These are phyloP conservation scores for Tolypocladium amazonense DNA, from an alignment of 2,329 filamentous ascomycete species.

Conservation along the genomic window DNA sequence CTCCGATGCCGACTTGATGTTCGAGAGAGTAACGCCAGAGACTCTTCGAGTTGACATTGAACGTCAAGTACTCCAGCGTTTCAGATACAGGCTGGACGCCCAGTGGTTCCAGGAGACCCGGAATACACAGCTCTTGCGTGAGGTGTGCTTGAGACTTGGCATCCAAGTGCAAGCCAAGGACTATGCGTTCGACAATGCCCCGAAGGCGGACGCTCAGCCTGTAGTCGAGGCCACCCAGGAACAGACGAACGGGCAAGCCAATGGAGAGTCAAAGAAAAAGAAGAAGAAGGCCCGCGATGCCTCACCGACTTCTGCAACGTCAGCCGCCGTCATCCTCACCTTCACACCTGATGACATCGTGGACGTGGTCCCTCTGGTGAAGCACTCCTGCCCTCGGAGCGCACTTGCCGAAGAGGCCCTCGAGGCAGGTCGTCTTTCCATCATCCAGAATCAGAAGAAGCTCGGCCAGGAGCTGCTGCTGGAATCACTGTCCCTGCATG, in stretches of 20 bases:
- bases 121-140: conserved; percentile 76
- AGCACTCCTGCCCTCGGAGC: conserved; percentile 87
- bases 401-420: conserved; percentile 88
- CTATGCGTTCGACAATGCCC: conserved; percentile 22
- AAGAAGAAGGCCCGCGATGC: conserved; percentile 48
- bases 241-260: conserved; percentile 26
- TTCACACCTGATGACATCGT: conserved; percentile 80
- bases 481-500: conserved; percentile 91
- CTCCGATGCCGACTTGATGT: conserved; percentile 69
- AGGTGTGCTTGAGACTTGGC: conserved; percentile 80
- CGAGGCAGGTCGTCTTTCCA: conserved; percentile 91
- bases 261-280: conserved; percentile 46
- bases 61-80: conserved; percentile 61
- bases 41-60: conserved; percentile 59
- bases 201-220: conserved; percentile 18
- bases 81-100: conserved; percentile 60
- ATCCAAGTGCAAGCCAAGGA: conserved; percentile 72
- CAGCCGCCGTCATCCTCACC: conserved; percentile 28
- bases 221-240: conserved; percentile 19
- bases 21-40: conserved; percentile 68
- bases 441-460: conserved; percentile 90
- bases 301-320: conserved; percentile 35
- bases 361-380: conserved; percentile 88
- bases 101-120: conserved; percentile 60
- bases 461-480: conserved; percentile 89